These are phyloP conservation scores for Solanum medicagineum DNA, from an alignment of 257 asterid species.

Conservation along the genomic window DNA sequence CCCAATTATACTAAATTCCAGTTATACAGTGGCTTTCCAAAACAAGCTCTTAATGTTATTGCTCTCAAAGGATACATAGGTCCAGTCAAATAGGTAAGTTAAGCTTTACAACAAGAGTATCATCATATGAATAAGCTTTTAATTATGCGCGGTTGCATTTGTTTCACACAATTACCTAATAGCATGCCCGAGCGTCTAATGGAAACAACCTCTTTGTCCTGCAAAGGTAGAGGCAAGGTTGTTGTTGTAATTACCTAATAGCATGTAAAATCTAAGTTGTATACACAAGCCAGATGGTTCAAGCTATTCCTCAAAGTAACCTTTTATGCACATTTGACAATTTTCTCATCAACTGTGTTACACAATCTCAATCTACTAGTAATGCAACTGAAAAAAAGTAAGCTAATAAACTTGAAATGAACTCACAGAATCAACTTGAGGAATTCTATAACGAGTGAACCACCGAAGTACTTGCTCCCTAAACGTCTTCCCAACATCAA, in stretches of 20 bases:
- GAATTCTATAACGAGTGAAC: constrained; percentile 75
- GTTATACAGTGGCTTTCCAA: too few species aligned
- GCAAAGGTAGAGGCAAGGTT: too few species aligned
- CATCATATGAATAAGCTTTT: background rate
- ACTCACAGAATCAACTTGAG: constrained; percentile 91
- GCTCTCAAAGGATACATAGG: background rate
- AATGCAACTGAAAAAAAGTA: background rate
- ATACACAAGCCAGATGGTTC: background rate
- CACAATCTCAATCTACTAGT: background rate
- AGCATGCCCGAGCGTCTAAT: too few species aligned
- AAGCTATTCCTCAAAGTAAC: background rate
- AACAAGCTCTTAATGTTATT: background rate
- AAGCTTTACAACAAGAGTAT: background rate
- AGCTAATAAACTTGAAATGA: background rate
- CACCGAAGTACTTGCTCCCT: constrained; percentile 96
- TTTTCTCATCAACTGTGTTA: background rate
- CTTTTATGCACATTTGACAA: background rate
- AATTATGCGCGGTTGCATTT: background rate
- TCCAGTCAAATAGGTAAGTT: background rate
- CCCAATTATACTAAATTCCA: too few species aligned
- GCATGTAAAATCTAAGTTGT: background rate
- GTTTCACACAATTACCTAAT: background rate
- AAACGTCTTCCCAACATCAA: constrained; percentile 93
- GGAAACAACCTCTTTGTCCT: too few species aligned
- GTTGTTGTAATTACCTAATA: background rate